Conservation (phyloP, 2,329 filamentous ascomycete species). For the Aspergillus ruber region DNA sequence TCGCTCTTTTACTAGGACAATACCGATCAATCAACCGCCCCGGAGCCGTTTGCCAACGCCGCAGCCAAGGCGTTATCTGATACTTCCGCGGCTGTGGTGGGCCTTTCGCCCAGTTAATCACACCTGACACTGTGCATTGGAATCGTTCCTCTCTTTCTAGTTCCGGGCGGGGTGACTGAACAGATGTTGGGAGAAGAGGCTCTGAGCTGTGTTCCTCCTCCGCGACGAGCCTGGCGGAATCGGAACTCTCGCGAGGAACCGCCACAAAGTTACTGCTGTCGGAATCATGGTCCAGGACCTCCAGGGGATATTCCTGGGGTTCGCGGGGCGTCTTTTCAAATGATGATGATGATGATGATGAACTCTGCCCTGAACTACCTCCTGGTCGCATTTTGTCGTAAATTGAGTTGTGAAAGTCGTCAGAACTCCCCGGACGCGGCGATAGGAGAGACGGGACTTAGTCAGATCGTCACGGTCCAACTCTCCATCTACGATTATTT, state of each 20-base stretch:
- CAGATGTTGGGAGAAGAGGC: constrained; percentile 16
- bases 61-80: constrained; percentile 28
- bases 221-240: constrained; percentile 9
- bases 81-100: constrained; percentile 27
- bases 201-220: constrained; percentile 11
- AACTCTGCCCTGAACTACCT: not conserved
- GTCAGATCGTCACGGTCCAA: not conserved
- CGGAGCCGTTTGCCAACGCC: constrained; percentile 27
- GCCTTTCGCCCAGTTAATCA: constrained; percentile 23
- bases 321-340: constrained; percentile 3
- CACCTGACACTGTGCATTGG: constrained; percentile 18
- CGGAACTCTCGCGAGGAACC: constrained; percentile 12
- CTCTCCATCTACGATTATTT: not conserved
- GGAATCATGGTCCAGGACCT: constrained; percentile 2
- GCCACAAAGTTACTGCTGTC: constrained; percentile 6
- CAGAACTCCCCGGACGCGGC: not conserved
- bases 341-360: not conserved
- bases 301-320: constrained; percentile 2
- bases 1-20: constrained; percentile 18
- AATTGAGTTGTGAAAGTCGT: not conserved
- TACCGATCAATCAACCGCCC: constrained; percentile 24
- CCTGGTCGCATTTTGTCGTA: not conserved
- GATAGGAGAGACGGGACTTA: not conserved
- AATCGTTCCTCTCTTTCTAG: constrained; percentile 7
- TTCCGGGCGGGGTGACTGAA: not conserved